Percentiles rank a stretch among this genome's conserved stretches.
phyloP scores from a whole-genome alignment of 306 rosid genomes.

The Lathyrus aphaca region DNA sequence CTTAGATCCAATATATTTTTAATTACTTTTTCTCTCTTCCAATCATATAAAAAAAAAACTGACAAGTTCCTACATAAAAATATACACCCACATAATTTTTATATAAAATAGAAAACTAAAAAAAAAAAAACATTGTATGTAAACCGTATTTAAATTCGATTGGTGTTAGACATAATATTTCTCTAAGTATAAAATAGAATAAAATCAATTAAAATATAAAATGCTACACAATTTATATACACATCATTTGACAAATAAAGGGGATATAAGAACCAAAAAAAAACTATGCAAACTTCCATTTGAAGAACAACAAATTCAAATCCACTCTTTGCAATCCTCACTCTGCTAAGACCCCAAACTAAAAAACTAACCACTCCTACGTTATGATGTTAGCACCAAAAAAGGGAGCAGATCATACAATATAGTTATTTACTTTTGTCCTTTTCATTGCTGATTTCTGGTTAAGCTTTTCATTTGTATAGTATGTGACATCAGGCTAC shows the following conservation, averaged over 20 bases:
- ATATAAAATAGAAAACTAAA: too few species aligned
- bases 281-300: constrained; percentile 50
- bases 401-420: constrained; percentile 42
- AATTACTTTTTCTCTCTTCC: too few species aligned
- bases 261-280: constrained; percentile 27
- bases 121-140: neutral
- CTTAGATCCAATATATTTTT: too few species aligned
- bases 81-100: too few species aligned
- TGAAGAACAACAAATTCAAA: constrained; percentile 44
- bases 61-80: too few species aligned
- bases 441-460: constrained; percentile 48
- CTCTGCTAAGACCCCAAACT: constrained; percentile 40
- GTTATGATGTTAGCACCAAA: constrained; percentile 57
- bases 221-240: constrained; percentile 42
- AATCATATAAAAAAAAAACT: too few species aligned
- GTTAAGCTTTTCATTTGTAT: constrained; percentile 60
- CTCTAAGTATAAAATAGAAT: neutral
- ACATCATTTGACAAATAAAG: constrained; percentile 32
- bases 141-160: neutral
- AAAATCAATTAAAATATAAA: constrained; percentile 26
- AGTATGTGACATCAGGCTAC: constrained; percentile 76
- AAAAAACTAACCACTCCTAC: constrained; percentile 30
- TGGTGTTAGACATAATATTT: neutral
- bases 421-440: constrained; percentile 43
- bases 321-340: constrained; percentile 39